Conservation (phyloP, 805 yeast species). For the Naumovozyma castellii region DNA sequence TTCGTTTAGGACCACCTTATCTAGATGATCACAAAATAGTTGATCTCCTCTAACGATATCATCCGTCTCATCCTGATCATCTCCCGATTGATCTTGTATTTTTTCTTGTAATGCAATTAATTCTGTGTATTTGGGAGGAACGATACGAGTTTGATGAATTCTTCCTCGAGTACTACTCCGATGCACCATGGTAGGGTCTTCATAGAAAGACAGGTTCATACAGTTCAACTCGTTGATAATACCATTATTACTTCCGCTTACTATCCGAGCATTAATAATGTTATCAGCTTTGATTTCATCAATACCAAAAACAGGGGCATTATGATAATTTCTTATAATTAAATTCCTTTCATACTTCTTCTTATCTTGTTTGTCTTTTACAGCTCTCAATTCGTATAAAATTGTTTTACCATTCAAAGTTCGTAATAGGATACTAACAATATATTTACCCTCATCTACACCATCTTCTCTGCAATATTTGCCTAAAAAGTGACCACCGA, state of each 20-base stretch:
- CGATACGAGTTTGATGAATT: constrained; percentile 4
- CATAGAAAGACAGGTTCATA: constrained; percentile 13
- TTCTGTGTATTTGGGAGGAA: constrained; percentile 12
- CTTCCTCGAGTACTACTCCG: background rate
- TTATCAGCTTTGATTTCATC: constrained; percentile 9
- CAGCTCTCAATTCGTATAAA: constrained; percentile 15
- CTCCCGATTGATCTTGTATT: background rate
- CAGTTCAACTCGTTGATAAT: constrained; percentile 13
- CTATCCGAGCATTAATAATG: constrained; percentile 9
- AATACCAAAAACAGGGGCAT: constrained; percentile 13
- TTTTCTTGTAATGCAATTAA: constrained; percentile 1
- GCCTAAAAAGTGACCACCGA: constrained; percentile 12
- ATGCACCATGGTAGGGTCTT: constrained; percentile 5
- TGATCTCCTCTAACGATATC: background rate
- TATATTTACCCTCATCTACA: background rate
- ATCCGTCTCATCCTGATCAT: constrained; percentile 3
- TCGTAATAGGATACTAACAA: constrained; percentile 13
- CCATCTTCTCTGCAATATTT: constrained; percentile 4
- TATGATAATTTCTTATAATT: constrained; percentile 13
- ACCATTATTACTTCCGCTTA: constrained; percentile 17
- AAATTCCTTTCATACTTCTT: constrained; percentile 14
- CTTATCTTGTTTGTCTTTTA: constrained; percentile 1
- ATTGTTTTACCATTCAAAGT: constrained; percentile 19
- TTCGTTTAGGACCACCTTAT: constrained; percentile 10
- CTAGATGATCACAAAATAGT: constrained; percentile 7